Percentiles rank a stretch among this genome's conserved stretches.
These are phyloP conservation scores for Solanum habrochaites DNA, from an alignment of 257 asterid species.

Conservation along the genomic window DNA sequence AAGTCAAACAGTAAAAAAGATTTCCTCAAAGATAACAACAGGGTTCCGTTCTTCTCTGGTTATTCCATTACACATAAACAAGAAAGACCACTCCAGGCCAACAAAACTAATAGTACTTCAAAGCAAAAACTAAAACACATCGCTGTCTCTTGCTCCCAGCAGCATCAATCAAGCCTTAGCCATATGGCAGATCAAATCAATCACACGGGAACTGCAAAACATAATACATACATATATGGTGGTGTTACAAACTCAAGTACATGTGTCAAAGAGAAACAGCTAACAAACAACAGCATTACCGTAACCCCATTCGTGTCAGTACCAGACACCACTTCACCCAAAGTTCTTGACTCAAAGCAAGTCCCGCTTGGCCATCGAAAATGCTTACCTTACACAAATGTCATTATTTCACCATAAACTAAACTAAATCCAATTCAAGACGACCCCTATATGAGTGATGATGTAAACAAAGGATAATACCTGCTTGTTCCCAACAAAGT, in stretches of 20 bases:
- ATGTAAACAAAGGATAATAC: conserved; percentile 10
- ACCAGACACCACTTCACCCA: conserved; percentile 66
- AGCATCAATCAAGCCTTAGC: conserved; percentile 7
- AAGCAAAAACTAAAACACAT: not conserved
- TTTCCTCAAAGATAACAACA: not conserved
- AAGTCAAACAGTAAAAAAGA: not conserved
- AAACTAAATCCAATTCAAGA: not conserved
- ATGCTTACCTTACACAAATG: conserved; percentile 55
- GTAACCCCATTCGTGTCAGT: conserved; percentile 79
- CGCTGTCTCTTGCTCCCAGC: not conserved
- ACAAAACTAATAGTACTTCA: not conserved
- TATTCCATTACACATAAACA: not conserved
- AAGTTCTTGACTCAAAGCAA: conserved; percentile 58
- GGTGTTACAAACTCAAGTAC: too few species aligned
- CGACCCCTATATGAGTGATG: not conserved
- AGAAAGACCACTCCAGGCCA: not conserved
- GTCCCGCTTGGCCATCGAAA: conserved; percentile 78
- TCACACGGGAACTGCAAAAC: conserved; percentile 51
- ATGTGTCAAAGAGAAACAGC: not conserved
- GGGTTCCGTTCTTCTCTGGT: not conserved
- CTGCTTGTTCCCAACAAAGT: conserved; percentile 70
- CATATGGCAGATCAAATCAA: conserved; percentile 59
- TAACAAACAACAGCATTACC: conserved; percentile 11
- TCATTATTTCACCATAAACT: not conserved
- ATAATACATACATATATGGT: not conserved